Conservation (phyloP, 441 rosid genomes). For the Aquilaria agallochum region DNA sequence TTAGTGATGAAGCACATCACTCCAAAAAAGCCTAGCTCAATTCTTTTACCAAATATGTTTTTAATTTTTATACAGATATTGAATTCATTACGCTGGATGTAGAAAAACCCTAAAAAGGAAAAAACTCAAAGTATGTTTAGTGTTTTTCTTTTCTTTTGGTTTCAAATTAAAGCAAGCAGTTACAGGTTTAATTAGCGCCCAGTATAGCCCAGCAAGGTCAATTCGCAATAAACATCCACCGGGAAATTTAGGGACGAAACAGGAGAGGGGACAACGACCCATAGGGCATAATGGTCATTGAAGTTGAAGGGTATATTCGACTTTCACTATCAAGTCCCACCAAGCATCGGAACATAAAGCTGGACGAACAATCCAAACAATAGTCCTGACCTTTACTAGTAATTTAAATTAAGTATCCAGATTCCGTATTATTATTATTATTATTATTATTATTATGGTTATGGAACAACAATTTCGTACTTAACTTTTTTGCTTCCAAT, state of each 20-base stretch:
- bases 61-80: too few species aligned
- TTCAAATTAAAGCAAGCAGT: background rate
- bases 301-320: background rate
- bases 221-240: background rate
- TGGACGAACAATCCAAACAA: conserved; percentile 6
- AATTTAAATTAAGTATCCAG: conserved; percentile 30
- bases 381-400: conserved; percentile 30
- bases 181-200: too few species aligned
- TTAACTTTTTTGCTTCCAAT: too few species aligned
- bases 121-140: background rate
- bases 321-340: background rate
- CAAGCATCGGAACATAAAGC: conserved; percentile 17
- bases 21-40: too few species aligned
- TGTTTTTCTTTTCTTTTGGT: background rate
- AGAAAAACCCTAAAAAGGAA: background rate
- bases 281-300: conserved; percentile 4
- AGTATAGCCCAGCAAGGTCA: background rate
- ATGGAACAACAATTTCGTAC: too few species aligned
- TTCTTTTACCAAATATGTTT: too few species aligned
- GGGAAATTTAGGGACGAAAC: background rate
- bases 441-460: too few species aligned
- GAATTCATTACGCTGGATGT: background rate
- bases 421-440: conserved; percentile 6
- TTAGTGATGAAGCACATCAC: too few species aligned
- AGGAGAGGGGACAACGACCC: background rate